phyloP scores from a whole-genome alignment of 176 grass and related monocot genomes.

The Stipa capillata region DNA sequence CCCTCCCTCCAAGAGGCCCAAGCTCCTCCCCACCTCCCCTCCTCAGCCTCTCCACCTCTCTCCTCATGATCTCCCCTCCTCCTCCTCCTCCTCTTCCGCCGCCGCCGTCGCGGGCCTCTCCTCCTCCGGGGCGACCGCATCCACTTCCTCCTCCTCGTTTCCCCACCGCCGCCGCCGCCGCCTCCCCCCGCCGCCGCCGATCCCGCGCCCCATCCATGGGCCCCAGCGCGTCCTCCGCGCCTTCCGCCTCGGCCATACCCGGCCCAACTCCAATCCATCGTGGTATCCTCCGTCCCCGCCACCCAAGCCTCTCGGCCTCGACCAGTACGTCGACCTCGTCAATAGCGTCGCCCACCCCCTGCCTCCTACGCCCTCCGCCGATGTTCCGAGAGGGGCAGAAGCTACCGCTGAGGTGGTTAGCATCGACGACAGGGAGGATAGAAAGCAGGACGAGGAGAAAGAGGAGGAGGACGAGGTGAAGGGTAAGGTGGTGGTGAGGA shows the following conservation, averaged over 20 bases:
- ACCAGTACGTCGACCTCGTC: slow-evolving; percentile 43
- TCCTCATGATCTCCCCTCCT: not conserved
- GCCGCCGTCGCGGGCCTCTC: not conserved
- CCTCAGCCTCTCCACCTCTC: not conserved
- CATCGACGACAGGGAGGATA: slow-evolving; percentile 25
- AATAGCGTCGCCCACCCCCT: not conserved
- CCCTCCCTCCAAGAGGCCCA: slow-evolving; percentile 21
- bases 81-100: not conserved
- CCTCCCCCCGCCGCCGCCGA: slow-evolving; percentile 17
- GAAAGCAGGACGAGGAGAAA: not conserved
- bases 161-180: not conserved
- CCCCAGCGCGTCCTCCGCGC: slow-evolving; percentile 37
- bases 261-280: not conserved
- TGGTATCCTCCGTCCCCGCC: not conserved
- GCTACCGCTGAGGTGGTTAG: slow-evolving; percentile 1
- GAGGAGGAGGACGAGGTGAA: not conserved
- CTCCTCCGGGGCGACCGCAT: not conserved
- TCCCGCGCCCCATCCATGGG: slow-evolving; percentile 30
- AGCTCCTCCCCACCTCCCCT: slow-evolving; percentile 3
- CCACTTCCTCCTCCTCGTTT: not conserved
- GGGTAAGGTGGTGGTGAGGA: not conserved
- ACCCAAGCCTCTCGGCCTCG: slow-evolving; percentile 19
- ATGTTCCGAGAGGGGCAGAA: not conserved
- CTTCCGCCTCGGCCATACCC: slow-evolving; percentile 23
- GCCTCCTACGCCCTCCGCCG: not conserved